phyloP scores from a whole-genome alignment of 1,284 basidiomycete species.

The Moesziomyces antarcticus region DNA sequence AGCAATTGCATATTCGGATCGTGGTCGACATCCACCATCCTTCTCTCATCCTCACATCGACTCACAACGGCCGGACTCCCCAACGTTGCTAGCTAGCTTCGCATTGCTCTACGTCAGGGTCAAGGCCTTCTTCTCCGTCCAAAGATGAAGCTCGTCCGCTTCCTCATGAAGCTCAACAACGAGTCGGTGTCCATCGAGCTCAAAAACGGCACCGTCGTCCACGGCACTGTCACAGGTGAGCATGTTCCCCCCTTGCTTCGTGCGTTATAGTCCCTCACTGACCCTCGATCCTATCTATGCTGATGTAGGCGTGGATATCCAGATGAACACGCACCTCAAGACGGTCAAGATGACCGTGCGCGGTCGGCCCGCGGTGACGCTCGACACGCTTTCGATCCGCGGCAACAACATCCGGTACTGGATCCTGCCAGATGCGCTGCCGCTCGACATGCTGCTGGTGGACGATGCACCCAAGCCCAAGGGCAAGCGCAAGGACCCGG shows the following conservation, averaged over 20 bases:
- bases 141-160: constrained; percentile 72
- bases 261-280: neutral
- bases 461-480: constrained; percentile 98
- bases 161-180: constrained; percentile 99
- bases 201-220: constrained; percentile 94
- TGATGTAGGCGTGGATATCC: constrained; percentile 61
- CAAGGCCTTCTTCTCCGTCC: constrained; percentile 28
- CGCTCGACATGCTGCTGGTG: constrained; percentile 93
- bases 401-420: constrained; percentile 79
- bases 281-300: constrained; percentile 2
- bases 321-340: constrained; percentile 96
- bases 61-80: constrained; percentile 39
- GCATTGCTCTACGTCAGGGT: constrained; percentile 21
- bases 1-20: neutral
- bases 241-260: constrained; percentile 1
- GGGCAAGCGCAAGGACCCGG: constrained; percentile 64
- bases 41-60: neutral
- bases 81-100: neutral
- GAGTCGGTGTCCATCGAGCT: constrained; percentile 98
- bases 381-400: constrained; percentile 67
- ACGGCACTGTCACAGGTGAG: constrained; percentile 90
- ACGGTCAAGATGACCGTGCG: constrained; percentile 94
- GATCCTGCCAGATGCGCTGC: constrained; percentile 93
- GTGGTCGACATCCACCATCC: constrained; percentile 1
- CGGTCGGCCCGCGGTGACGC: constrained; percentile 81